phyloP scores from a whole-genome alignment of 2,329 filamentous ascomycete genomes.

The Cercospora janseana region DNA sequence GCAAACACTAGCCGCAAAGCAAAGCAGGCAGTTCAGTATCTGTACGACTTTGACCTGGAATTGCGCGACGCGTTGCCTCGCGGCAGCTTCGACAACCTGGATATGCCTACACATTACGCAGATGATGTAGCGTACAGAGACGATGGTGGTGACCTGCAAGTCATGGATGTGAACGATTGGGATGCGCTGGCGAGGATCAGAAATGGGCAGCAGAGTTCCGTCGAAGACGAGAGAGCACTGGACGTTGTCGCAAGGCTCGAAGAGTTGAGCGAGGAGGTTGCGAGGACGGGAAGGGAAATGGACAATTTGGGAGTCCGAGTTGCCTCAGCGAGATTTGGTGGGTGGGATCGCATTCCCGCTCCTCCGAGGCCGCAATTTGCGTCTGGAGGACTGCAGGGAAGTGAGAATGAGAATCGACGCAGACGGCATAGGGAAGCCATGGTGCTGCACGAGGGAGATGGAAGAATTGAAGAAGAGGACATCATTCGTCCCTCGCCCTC shows the following conservation, averaged over 20 bases:
- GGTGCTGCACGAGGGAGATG: conserved; percentile 73
- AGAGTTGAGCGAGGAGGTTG: conserved; percentile 19
- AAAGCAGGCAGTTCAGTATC: conserved; percentile 24
- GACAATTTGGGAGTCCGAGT: conserved; percentile 62
- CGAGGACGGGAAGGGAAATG: conserved; percentile 26
- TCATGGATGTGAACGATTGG: conserved; percentile 15
- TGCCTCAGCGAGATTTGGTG: conserved; percentile 19
- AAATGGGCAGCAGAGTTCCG: conserved; percentile 1
- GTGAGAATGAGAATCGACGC: conserved; percentile 69
- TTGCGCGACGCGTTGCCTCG: conserved; percentile 18
- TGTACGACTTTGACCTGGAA: conserved; percentile 30
- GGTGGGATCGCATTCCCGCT: conserved; percentile 22
- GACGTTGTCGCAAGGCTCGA: conserved; percentile 19
- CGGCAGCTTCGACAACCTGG: background rate
- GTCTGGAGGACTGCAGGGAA: conserved; percentile 20
- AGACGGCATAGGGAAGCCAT: conserved; percentile 76
- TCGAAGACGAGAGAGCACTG: conserved; percentile 9
- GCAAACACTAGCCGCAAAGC: conserved; percentile 17
- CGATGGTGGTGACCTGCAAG: conserved; percentile 8
- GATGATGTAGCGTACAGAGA: conserved; percentile 1
- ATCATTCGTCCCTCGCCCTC: conserved; percentile 47
- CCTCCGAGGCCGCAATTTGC: background rate
- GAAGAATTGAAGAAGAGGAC: conserved; percentile 69
- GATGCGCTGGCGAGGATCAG: conserved; percentile 12
- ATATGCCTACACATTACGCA: background rate